Evolutionary conservation across 495 filamentous ascomycete genomes (phyloP), one percentile per base, ranked within the genome.

Genomic region (Thermothielavioides terrestris): DNA sequence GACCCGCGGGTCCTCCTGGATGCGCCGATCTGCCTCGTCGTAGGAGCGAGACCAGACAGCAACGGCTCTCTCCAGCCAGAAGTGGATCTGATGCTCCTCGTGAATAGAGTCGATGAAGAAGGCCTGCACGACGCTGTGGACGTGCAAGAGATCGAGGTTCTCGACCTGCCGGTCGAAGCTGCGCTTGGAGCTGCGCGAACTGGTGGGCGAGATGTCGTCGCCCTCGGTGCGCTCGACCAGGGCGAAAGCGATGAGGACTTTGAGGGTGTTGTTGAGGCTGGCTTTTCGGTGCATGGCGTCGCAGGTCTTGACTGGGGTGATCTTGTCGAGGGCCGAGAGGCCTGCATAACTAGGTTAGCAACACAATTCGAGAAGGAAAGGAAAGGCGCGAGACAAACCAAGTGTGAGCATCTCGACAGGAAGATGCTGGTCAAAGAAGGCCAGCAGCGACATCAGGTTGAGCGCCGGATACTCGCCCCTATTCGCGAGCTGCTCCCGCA

Each of bases 91-190:
- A 9, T 73, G 70, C 30, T 80, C 73, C 44, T 77, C 74, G 18
- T 74, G 73, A 4, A 92, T 66, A 20, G 78, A 75, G 56, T 88
- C 84, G 15, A 84, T 77, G 50, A 86, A 88, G 46, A 89, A 89
- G 0, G 78, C 82, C 58, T 91, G 88, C 6, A 89, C 84, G 1
- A 91, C 85, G 27, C 78, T 83, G 60, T 89, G 86, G 35, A 91
- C 74, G 27, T 83, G 80, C 27, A 91, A 73, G 28, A 89, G 75
- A 44, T 89, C 86, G 18, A 88, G 76, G 31, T 74, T 72, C 20
- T 77, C 77, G 1, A 69, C 69, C 15, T 80, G 64, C 42, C 73
- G 79, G 22, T 75, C 68, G 34, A 67, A 66, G 54, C 74, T 84
- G 34, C 63, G 61, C 39, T 71, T 69, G 12, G 71, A 70, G 26